Evolutionary conservation across 768 basidiomycete species (phyloP).

Genomic region (Pulveroboletus ravenelii): DNA sequence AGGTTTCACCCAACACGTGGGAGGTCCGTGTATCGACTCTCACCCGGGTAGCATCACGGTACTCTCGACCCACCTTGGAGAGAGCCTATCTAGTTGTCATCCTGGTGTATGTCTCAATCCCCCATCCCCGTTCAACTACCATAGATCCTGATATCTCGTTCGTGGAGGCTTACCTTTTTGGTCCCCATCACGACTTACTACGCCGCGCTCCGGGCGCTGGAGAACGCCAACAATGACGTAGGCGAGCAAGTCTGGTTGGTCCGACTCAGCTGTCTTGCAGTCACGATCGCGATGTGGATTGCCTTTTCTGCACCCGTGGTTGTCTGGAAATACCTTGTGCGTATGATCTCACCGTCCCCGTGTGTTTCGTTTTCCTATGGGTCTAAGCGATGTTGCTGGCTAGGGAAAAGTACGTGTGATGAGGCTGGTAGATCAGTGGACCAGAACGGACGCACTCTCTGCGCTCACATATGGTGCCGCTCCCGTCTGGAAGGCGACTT

Average conservation of each 20-base stretch:
- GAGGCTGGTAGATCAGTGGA: slow-evolving; percentile 38
- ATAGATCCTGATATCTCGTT: not conserved
- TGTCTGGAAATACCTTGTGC: slow-evolving; percentile 43
- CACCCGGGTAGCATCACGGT: slow-evolving; percentile 33
- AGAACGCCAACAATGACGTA: not conserved
- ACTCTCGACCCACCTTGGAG: slow-evolving; percentile 43
- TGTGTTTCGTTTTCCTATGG: not conserved
- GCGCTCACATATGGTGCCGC: slow-evolving; percentile 21
- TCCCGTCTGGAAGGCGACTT: slow-evolving; percentile 40
- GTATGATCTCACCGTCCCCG: slow-evolving; percentile 13
- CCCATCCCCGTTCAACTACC: not conserved
- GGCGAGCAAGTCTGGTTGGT: slow-evolving; percentile 31
- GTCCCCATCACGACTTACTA: slow-evolving; percentile 39
- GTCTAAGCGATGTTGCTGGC: not conserved
- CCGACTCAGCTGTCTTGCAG: slow-evolving; percentile 33
- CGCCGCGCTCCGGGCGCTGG: slow-evolving; percentile 23
- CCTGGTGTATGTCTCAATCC: slow-evolving; percentile 34
- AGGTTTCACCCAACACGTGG: slow-evolving; percentile 46
- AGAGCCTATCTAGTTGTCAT: slow-evolving; percentile 36
- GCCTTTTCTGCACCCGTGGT: slow-evolving; percentile 39
- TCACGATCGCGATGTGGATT: slow-evolving; percentile 35
- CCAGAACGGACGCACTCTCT: slow-evolving; percentile 33
- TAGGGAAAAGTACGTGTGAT: slow-evolving; percentile 42
- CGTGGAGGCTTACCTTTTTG: slow-evolving; percentile 34
- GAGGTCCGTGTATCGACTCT: slow-evolving; percentile 37